Evolutionary conservation across 768 basidiomycete species (phyloP).

Genomic region (Tremella yokohamensis): DNA sequence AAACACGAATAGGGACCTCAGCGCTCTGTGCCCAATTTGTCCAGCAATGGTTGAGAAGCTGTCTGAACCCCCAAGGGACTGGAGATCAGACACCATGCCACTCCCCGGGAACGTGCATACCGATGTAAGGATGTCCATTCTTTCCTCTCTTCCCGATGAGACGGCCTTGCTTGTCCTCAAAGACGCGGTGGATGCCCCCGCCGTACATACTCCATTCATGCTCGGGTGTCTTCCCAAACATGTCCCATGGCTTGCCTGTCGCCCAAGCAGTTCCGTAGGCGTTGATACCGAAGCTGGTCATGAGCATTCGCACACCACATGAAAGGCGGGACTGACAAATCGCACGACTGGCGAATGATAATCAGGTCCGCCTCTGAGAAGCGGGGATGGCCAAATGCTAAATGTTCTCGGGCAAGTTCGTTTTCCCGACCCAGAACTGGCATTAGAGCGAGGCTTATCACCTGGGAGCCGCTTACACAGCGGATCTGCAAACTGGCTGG

Average conservation of each 20-base stretch:
- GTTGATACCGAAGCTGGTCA: constrained; percentile 18
- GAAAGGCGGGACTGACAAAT: constrained; percentile 11
- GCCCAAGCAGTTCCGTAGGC: constrained; percentile 24
- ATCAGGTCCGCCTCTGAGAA: constrained; percentile 40
- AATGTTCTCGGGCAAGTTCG: constrained; percentile 9
- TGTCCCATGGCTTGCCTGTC: constrained; percentile 16
- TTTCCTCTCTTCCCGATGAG: constrained; percentile 24
- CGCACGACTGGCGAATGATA: constrained; percentile 32
- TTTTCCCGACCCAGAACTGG: background rate
- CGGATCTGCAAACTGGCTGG: background rate
- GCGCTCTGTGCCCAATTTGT: constrained; percentile 19
- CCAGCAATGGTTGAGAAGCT: constrained; percentile 28
- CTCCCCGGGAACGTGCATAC: constrained; percentile 6
- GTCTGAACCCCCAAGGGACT: constrained; percentile 45
- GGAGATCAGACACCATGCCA: background rate
- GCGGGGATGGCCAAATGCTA: constrained; percentile 18
- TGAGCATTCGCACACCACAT: too few relatives aligned
- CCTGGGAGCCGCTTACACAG: background rate
- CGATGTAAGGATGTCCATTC: constrained; percentile 23
- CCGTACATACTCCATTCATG: constrained; percentile 9
- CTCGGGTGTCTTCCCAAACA: background rate
- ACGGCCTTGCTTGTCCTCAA: constrained; percentile 22
- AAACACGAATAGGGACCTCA: constrained; percentile 26
- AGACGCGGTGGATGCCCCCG: constrained; percentile 15
- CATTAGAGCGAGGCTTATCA: too few relatives aligned